Percentiles rank a stretch among this genome's conserved stretches.
phyloP scores from a whole-genome alignment of 495 filamentous ascomycete species.

The Diplogelasinospora grovesii region DNA sequence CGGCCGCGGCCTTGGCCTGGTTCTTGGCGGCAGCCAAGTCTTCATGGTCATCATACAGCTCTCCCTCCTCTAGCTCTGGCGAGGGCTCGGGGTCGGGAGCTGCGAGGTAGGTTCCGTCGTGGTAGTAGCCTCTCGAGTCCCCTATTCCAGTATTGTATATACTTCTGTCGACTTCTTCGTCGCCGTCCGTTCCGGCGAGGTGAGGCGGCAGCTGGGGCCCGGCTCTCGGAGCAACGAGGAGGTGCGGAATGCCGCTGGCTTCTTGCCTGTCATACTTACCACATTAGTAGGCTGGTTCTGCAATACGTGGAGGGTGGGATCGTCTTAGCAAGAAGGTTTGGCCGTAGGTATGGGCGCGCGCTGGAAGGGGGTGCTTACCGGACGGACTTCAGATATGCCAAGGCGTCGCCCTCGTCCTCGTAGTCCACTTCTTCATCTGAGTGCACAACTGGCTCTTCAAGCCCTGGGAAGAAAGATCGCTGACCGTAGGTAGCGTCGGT shows the following conservation, averaged over 20 bases:
- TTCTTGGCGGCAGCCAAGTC: conserved; percentile 25
- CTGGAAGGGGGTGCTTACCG: conserved; percentile 51
- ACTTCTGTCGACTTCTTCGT: conserved; percentile 29
- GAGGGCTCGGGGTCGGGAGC: conserved; percentile 25
- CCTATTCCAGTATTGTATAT: conserved; percentile 37
- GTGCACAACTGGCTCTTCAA: conserved; percentile 46
- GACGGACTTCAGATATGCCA: conserved; percentile 74
- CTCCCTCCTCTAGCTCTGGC: conserved; percentile 1
- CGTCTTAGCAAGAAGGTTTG: conserved; percentile 21
- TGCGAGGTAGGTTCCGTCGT: conserved; percentile 66
- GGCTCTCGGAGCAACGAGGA: conserved; percentile 52
- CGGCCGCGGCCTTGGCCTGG: conserved; percentile 2
- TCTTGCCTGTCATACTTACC: conserved; percentile 57
- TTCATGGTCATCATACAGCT: conserved; percentile 11
- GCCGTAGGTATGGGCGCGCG: conserved; percentile 11
- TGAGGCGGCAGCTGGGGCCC: conserved; percentile 39
- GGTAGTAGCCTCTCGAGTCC: conserved; percentile 54
- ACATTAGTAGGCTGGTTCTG: conserved; percentile 27
- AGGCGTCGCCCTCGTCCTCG: conserved; percentile 54
- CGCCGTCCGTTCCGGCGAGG: conserved; percentile 14
- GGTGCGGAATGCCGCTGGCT: conserved; percentile 60
- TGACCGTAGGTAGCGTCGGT: conserved; percentile 68
- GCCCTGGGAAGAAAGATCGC: conserved; percentile 66
- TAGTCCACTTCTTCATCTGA: conserved; percentile 47
- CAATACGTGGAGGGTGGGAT: conserved; percentile 13